Base-by-base conservation (phyloP, 805 yeast species). In the Saccharomyces kudriavzevii region DNA sequence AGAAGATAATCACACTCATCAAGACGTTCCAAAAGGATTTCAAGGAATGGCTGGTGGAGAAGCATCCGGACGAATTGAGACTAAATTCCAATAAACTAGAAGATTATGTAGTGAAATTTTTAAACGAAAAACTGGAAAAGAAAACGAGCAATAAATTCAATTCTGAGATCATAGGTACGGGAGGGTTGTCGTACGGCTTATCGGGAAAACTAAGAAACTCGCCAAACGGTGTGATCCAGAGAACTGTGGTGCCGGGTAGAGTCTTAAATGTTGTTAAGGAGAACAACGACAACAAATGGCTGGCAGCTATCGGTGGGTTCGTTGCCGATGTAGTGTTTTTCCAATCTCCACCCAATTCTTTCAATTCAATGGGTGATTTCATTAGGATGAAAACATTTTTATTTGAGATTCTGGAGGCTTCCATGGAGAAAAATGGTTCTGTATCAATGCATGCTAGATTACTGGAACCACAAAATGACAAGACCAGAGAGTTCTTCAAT, bases 111-210 rank as follows among this genome's bases (percentile, higher is more conserved):
- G 62, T 71, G n/a, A 70, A 70, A 48, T 79, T 77, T 60, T 56
- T 80, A 35, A 66, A 65, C 45, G 63, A 61, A 40, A 49, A 46
- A 26, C 22, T 52, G 43, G 28, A 47, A 50, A 47, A 49, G 49
- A 47, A 27, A 24, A 56, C 35, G 49, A 51, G 46, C 24, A 50
- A 51, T 10, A 52, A 49, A 22, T 45, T 46, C 22, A 52, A 54
- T 10, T 54, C 58, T 45, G 67, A 68, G 27, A 66, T 81, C 48
- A 77, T 84, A 52, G 95, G 90, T 30, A 80, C 87, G 6, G 96
- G 86, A 28, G 96, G 96, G 5, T 75, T 88, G 55, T 78, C 88
- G 1, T 89, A 87, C 62, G 75, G 74, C 43, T 77, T 85, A 56
- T 78, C 76, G 54, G 96, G 96, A 5, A 78, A 89, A 66, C 71